Conservation (phyloP, 306 rosid genomes). For the barrel medic (Medicago truncatula) region MtrunA17r5.0-ANR NC_053049.1:41190501-41191000, state of each 20-base stretch:
- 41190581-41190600: conserved; percentile 67
- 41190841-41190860: conserved; percentile 67
- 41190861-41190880: conserved; percentile 81
- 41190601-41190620: conserved; percentile 74
- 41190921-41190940: conserved; percentile 90
- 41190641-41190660: conserved; percentile 74
- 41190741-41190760: conserved; percentile 41
- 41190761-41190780: conserved; percentile 50
- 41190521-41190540: conserved; percentile 82
- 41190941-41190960: neutral
- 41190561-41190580: conserved; percentile 41
- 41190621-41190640: conserved; percentile 60
- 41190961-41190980: neutral
- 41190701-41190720: conserved; percentile 49
- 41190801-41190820: conserved; percentile 79
- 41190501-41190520: conserved; percentile 85
- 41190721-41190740: conserved; percentile 79
- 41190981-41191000: too few relatives aligned
- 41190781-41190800: conserved; percentile 57
- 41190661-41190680: conserved; percentile 84
- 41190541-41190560: conserved; percentile 62
- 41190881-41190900: conserved; percentile 75
- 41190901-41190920: conserved; percentile 82
- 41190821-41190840: conserved; percentile 82
- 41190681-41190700: conserved; percentile 71